Conservation (phyloP, 768 basidiomycete genomes). For the Suillus lakei region DNA sequence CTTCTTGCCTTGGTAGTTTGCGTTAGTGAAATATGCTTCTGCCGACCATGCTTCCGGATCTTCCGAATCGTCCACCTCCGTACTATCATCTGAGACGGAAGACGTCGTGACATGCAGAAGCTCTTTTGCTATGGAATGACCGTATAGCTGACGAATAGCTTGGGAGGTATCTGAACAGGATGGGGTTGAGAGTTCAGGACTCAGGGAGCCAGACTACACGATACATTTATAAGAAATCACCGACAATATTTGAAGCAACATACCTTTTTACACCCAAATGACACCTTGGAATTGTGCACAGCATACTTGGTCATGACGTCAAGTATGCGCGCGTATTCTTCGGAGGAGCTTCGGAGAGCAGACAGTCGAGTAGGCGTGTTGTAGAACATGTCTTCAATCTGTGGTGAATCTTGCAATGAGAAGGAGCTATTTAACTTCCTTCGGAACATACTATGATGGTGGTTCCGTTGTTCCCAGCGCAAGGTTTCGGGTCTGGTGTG, state of each 20-base stretch:
- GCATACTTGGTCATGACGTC: constrained; percentile 94
- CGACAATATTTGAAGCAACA: constrained; percentile 5
- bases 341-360: constrained; percentile 81
- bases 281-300: constrained; percentile 86
- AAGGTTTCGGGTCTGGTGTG: constrained; percentile 79
- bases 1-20: constrained; percentile 90
- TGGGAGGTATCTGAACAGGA: constrained; percentile 64
- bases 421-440: neutral
- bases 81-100: constrained; percentile 34
- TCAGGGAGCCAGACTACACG: constrained; percentile 65
- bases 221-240: constrained; percentile 13
- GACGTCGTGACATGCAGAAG: constrained; percentile 54
- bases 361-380: constrained; percentile 89
- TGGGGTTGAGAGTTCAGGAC: constrained; percentile 85
- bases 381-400: constrained; percentile 97
- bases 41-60: constrained; percentile 66
- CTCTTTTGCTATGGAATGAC: constrained; percentile 79
- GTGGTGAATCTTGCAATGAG: constrained; percentile 10
- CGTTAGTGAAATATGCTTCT: constrained; percentile 79
- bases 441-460: constrained; percentile 68
- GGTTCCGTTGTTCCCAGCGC: constrained; percentile 95
- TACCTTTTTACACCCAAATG: constrained; percentile 94
- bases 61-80: constrained; percentile 35
- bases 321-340: constrained; percentile 91
- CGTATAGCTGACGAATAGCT: constrained; percentile 82